Conservation (phyloP, 2,329 filamentous ascomycete genomes). For the Cladosporium velox region DNA sequence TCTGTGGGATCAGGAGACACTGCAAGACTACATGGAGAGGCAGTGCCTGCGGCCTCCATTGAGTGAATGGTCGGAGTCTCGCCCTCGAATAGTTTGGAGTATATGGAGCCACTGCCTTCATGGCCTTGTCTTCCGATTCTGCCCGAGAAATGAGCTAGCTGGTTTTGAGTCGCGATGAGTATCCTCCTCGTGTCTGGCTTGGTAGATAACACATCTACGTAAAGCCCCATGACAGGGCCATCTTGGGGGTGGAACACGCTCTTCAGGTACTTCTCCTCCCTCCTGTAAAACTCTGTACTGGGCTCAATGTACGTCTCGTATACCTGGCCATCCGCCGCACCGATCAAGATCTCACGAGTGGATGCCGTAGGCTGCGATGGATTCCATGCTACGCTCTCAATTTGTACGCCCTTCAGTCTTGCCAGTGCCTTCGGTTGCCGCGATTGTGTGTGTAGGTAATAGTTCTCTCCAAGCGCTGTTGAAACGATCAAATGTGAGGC, state of each 20-base stretch:
- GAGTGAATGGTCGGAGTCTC: slow-evolving; percentile 80
- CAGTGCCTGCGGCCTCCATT: slow-evolving; percentile 61
- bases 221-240: slow-evolving; percentile 80
- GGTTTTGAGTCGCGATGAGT: slow-evolving; percentile 75
- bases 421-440: slow-evolving; percentile 81
- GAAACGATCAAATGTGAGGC: slow-evolving; percentile 91
- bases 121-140: slow-evolving; percentile 70
- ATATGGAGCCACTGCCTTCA: slow-evolving; percentile 83
- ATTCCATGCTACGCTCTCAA: slow-evolving; percentile 94
- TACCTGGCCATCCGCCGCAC: slow-evolving; percentile 88
- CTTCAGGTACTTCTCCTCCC: slow-evolving; percentile 91
- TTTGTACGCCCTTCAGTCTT: slow-evolving; percentile 78
- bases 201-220: slow-evolving; percentile 73
- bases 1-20: slow-evolving; percentile 69
- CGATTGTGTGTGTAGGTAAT: slow-evolving; percentile 95
- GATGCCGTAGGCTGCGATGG: slow-evolving; percentile 89
- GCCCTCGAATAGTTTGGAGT: slow-evolving; percentile 81
- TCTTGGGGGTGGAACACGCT: slow-evolving; percentile 79
- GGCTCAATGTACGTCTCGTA: slow-evolving; percentile 96
- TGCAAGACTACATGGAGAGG: slow-evolving; percentile 63
- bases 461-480: slow-evolving; percentile 91
- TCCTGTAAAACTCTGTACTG: slow-evolving; percentile 89
- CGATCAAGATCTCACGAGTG: slow-evolving; percentile 89
- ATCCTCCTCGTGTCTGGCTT: slow-evolving; percentile 73
- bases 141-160: slow-evolving; percentile 79